phyloP scores from a whole-genome alignment of 2,329 filamentous ascomycete species.

The Monosporascus sp. region DNA sequence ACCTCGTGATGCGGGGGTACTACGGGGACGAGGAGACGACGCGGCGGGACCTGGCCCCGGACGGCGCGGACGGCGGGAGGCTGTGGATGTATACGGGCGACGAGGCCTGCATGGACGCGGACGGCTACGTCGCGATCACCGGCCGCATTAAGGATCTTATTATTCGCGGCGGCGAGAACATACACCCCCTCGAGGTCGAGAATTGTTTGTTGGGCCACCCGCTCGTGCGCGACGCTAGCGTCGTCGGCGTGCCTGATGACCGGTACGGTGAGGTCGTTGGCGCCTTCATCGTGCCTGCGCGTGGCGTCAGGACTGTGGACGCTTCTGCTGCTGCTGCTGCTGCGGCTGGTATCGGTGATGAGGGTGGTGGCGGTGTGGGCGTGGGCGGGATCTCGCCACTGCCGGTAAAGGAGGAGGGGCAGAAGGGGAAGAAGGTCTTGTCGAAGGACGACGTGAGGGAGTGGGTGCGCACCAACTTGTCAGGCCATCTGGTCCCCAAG shows the following conservation, averaged over 20 bases:
- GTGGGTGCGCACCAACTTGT: conserved; percentile 69
- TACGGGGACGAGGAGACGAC: conserved; percentile 71
- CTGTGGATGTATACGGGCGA: conserved; percentile 93
- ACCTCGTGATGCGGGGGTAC: conserved; percentile 88
- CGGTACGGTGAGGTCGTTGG: conserved; percentile 82
- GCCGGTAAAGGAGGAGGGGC: conserved; percentile 5
- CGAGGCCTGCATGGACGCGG: conserved; percentile 76
- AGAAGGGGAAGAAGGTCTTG: conserved; percentile 29
- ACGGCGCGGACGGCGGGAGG: conserved; percentile 41
- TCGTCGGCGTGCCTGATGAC: conserved; percentile 79
- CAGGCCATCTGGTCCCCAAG: conserved; percentile 76
- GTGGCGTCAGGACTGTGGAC: conserved; percentile 28
- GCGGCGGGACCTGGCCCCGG: conserved; percentile 53
- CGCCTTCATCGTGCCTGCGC: conserved; percentile 65
- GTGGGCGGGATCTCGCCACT: conserved; percentile 6
- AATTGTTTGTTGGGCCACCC: conserved; percentile 75
- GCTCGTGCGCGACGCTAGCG: conserved; percentile 68
- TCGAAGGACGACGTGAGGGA: conserved; percentile 55
- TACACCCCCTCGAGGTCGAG: conserved; percentile 89
- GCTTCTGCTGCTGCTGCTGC: conserved; percentile 23
- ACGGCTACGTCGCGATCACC: conserved; percentile 85
- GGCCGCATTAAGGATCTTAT: conserved; percentile 93
- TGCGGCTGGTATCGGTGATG: conserved; percentile 8
- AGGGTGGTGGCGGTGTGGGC: conserved; percentile 17
- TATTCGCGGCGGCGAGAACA: conserved; percentile 92